Percentiles rank a stretch among this genome's conserved stretches.
phyloP scores from a whole-genome alignment of 1,284 basidiomycete genomes.

The Marasmius sp. region DNA sequence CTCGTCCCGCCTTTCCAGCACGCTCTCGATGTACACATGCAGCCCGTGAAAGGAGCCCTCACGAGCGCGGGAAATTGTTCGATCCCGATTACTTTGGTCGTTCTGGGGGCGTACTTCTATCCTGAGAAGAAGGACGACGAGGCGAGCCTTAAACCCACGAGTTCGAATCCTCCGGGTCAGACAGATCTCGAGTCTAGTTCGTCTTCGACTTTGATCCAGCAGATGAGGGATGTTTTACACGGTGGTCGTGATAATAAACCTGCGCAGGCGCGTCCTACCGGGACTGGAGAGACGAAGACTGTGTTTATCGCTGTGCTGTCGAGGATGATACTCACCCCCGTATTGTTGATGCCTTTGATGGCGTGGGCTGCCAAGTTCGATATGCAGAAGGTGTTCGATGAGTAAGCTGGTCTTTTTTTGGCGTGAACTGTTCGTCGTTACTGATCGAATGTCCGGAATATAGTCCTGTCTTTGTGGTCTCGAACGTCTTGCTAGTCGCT shows the following conservation, averaged over 20 bases:
- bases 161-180: background rate
- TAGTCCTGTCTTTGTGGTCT: conserved; percentile 84
- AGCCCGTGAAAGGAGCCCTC: conserved; percentile 74
- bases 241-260: no score
- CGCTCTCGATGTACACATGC: conserved; percentile 57
- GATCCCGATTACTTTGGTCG: conserved; percentile 87
- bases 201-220: conserved; percentile 38
- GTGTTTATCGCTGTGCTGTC: conserved; percentile 76
- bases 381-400: conserved; percentile 66
- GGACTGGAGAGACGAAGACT: conserved; percentile 77
- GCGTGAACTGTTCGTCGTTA: no score
- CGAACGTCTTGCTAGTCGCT: conserved; percentile 72
- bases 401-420: conserved; percentile 49
- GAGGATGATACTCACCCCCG: conserved; percentile 86
- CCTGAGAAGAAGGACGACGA: conserved; percentile 27
- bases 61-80: conserved; percentile 77
- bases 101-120: conserved; percentile 92
- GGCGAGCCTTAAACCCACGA: conserved; percentile 2
- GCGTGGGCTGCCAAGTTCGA: conserved; percentile 61
- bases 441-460: conserved; percentile 16
- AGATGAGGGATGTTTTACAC: conserved; percentile 42
- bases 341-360: conserved; percentile 75
- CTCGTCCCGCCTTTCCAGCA: conserved; percentile 77
- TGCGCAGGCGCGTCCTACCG: conserved; percentile 17
- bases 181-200: conserved; percentile 16